A percentile compares a stretch with the other conserved stretches of the same genome.
phyloP scores from a whole-genome alignment of 495 filamentous ascomycete genomes.

The Tetracladium marchalianum region DNA sequence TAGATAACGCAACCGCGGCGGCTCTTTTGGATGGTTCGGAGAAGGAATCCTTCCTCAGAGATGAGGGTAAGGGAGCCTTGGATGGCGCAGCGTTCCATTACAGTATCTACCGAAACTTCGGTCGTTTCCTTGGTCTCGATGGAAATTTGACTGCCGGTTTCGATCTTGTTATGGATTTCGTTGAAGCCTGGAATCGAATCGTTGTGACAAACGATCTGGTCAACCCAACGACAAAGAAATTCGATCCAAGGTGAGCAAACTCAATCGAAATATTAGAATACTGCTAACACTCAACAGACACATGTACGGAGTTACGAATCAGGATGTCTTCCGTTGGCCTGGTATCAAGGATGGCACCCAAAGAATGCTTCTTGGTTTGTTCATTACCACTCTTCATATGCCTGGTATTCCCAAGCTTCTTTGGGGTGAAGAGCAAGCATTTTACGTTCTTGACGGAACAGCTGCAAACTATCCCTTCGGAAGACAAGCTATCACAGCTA shows the following conservation, averaged over 20 bases:
- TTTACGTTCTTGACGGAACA: constrained; percentile 58
- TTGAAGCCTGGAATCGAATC: constrained; percentile 50
- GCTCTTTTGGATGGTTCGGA: constrained; percentile 49
- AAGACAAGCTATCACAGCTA: constrained; percentile 54
- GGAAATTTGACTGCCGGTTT: constrained; percentile 45
- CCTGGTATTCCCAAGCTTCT: constrained; percentile 56
- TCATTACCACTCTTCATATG: constrained; percentile 54
- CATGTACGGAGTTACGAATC: constrained; percentile 61
- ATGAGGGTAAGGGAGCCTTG: constrained; percentile 49
- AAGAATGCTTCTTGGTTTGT: constrained; percentile 50
- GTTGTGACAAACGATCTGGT: constrained; percentile 53
- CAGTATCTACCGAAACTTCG: constrained; percentile 59
- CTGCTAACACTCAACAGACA: constrained; percentile 31
- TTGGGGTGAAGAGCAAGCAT: constrained; percentile 65
- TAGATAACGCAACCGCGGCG: constrained; percentile 41
- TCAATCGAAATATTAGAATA: constrained; percentile 39
- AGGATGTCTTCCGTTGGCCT: constrained; percentile 71
- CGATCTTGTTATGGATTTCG: constrained; percentile 55
- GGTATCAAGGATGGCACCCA: constrained; percentile 51
- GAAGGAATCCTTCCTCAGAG: constrained; percentile 50
- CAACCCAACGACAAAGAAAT: constrained; percentile 51
- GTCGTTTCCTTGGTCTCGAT: constrained; percentile 51
- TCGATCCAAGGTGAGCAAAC: constrained; percentile 57
- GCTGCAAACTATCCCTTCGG: constrained; percentile 64
- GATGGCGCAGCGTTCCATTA: constrained; percentile 65